Evolutionary conservation across 2,329 filamentous ascomycete species (phyloP).

Genomic region (Fusarium vanettenii): DNA sequence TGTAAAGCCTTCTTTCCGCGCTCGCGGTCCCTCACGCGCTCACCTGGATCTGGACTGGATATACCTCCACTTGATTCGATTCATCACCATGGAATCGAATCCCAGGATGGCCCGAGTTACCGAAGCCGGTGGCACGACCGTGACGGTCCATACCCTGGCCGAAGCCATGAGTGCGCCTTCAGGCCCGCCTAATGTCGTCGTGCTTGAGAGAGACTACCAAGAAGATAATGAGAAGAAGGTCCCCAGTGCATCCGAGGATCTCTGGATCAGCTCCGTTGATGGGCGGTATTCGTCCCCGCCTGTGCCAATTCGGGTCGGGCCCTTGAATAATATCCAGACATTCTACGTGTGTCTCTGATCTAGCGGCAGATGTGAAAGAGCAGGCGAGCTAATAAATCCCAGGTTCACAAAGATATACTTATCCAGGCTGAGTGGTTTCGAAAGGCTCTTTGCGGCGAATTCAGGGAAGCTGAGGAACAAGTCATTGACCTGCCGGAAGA

Average conservation of each 20-base stretch:
- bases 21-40: slow-evolving; percentile 9
- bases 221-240: slow-evolving; percentile 23
- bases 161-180: slow-evolving; percentile 36
- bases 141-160: slow-evolving; percentile 30
- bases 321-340: slow-evolving; percentile 53
- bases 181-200: slow-evolving; percentile 34
- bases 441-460: slow-evolving; percentile 60
- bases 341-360: slow-evolving; percentile 47
- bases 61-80: neutral
- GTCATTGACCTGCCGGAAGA: slow-evolving; percentile 63
- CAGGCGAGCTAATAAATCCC: slow-evolving; percentile 21
- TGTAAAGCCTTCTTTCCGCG: slow-evolving; percentile 24
- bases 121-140: slow-evolving; percentile 29
- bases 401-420: slow-evolving; percentile 61
- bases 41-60: neutral
- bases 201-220: slow-evolving; percentile 37
- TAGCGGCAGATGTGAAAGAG: neutral
- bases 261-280: slow-evolving; percentile 62
- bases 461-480: slow-evolving; percentile 58
- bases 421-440: slow-evolving; percentile 60
- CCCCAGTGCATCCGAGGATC: slow-evolving; percentile 54
- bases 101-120: slow-evolving; percentile 33
- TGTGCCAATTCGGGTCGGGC: slow-evolving; percentile 58
- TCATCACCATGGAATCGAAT: slow-evolving; percentile 5
- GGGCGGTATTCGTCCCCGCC: slow-evolving; percentile 60